Base-by-base conservation (phyloP, 2,329 filamentous ascomycete species). In the Madurella fahalii region DNA sequence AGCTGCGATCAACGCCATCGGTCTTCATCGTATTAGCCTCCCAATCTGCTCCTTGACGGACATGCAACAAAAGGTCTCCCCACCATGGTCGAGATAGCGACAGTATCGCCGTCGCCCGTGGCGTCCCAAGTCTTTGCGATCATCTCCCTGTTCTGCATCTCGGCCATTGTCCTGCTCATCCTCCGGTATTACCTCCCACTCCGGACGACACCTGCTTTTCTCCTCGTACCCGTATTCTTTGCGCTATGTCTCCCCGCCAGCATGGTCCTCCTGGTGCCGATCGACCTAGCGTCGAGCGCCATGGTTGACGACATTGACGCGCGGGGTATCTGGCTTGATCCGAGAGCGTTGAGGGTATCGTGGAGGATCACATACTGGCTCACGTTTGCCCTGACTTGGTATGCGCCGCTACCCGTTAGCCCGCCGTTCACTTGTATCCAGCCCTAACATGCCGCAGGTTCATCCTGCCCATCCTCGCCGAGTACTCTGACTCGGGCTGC, bases 361-460 rank as follows among this genome's bases (percentile, higher is more conserved):
- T 99, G 94, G 94, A 83, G 93, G 67, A 93, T 99, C 61, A 87
- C 88, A 17, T 99, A 99, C 74, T 99, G 94, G 94, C 78, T 99
- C 52, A 97, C 93, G 0, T 99, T 99, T 73, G 84, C 86, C 48
- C 74, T 99, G 66, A 97, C 93, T 53, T 99, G 94, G 94, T 93
- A 76, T 48, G 78, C 63, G 42, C 44, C 32, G 5, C 42, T 25
- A 11, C 4, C 46, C 16, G 56, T 52, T 55, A 47, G 34, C 34
- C 13, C 25, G 16, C 12, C 30, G 30, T 15, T 2, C 31, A 31
- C 5, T 42, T 20, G 25, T 13, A 18, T 31, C 31, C 9, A 4
- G 7, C 15, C 40, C 59, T 68, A n/a, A 68, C 45, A 40, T 18
- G n/a, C 18, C 11, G 12, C 63, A 92, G 87, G 88, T 83, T 91